Conservation (phyloP, 2,329 filamentous ascomycete species). For the Alternaria sp. region DNA sequence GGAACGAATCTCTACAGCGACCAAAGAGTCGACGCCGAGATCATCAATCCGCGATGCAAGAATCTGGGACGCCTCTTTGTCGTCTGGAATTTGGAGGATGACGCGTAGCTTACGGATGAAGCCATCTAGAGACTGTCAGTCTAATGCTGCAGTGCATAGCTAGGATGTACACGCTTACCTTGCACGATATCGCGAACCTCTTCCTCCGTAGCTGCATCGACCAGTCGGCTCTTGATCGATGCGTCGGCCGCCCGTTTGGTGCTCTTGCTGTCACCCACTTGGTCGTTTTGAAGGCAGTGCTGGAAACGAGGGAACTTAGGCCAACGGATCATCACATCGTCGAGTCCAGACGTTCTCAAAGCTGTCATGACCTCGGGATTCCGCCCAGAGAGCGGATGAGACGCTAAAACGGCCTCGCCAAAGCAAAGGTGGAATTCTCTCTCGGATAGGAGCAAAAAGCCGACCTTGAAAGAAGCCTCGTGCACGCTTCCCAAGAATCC, state of each 20-base stretch:
- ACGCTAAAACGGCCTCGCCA: slow-evolving; percentile 9
- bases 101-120: background rate
- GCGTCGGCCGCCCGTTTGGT: background rate
- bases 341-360: background rate
- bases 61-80: background rate
- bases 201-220: background rate
- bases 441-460: slow-evolving; percentile 12
- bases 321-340: background rate
- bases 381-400: background rate
- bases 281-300: background rate
- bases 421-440: slow-evolving; percentile 20
- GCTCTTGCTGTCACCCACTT: background rate
- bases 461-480: background rate
- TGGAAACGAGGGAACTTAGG: background rate
- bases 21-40: slow-evolving; percentile 48
- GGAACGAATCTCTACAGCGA: slow-evolving; percentile 51
- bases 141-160: background rate
- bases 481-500: background rate
- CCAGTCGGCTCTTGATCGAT: background rate
- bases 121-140: background rate
- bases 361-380: background rate
- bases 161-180: background rate
- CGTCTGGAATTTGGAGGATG: background rate
- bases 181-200: background rate
- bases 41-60: slow-evolving; percentile 19